Conservation (phyloP, 768 basidiomycete genomes). For the Agaricus blazei region DNA sequence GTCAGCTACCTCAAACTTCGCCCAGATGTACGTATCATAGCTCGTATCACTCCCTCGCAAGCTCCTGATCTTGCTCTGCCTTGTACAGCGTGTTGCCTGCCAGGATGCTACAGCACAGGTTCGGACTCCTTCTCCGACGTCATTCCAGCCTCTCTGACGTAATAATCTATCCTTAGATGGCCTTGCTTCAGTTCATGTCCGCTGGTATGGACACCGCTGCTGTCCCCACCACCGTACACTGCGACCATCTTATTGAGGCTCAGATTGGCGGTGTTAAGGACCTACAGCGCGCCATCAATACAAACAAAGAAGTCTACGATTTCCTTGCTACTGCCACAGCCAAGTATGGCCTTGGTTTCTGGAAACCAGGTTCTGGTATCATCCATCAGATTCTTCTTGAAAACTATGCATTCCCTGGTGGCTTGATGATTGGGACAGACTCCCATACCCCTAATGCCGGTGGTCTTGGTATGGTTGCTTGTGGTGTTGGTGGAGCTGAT, state of each 20-base stretch:
- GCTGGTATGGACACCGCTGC: conserved; percentile 97
- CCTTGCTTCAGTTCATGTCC: conserved; percentile 99
- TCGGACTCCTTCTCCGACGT: conserved; percentile 15
- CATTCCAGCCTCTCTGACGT: conserved; percentile 23
- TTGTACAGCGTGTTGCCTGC: conserved; percentile 73
- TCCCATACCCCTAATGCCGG: conserved; percentile 99
- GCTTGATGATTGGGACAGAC: conserved; percentile 99
- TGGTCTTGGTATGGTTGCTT: conserved; percentile 98
- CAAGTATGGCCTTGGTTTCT: conserved; percentile 99
- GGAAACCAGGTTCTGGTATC: conserved; percentile 98
- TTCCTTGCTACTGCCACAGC: conserved; percentile 97
- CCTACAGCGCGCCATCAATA: conserved; percentile 84
- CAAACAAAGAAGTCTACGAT: conserved; percentile 99
- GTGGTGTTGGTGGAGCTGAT: conserved; percentile 99
- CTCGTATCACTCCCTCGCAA: background rate
- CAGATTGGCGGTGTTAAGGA: conserved; percentile 93
- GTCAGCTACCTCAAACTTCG: conserved; percentile 95
- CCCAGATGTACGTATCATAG: conserved; percentile 73
- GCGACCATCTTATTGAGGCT: conserved; percentile 98
- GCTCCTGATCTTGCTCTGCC: conserved; percentile 3
- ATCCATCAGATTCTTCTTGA: conserved; percentile 99
- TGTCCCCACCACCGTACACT: conserved; percentile 98
- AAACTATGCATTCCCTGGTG: conserved; percentile 99
- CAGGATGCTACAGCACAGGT: conserved; percentile 91
- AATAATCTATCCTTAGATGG: conserved; percentile 68